phyloP scores from a whole-genome alignment of 108 stramenopile species.

The Pinguiococcus pyrenoidosus region DNA sequence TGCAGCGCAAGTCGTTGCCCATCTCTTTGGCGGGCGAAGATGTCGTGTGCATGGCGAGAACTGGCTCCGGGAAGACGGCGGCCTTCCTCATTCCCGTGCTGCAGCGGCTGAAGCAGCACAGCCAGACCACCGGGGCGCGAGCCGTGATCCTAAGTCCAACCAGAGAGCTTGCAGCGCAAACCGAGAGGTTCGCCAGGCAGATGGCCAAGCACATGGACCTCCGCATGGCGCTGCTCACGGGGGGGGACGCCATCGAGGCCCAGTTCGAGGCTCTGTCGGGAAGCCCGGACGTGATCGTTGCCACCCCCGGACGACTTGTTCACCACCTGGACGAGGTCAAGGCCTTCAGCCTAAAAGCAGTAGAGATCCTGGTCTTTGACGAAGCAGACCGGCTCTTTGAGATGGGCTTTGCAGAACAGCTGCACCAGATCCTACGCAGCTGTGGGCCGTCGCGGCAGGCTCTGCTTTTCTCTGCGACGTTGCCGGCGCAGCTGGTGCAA shows the following conservation, averaged over 20 bases:
- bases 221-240: constrained; percentile 64
- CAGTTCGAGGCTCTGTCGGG: constrained; percentile 75
- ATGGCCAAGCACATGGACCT: constrained; percentile 61
- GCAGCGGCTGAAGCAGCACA: constrained; percentile 51
- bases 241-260: constrained; percentile 87
- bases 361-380: constrained; percentile 80
- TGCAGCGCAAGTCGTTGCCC: constrained; percentile 88
- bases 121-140: constrained; percentile 37
- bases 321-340: constrained; percentile 90
- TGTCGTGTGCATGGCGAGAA: constrained; percentile 87
- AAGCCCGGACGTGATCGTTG: constrained; percentile 88
- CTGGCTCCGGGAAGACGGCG: constrained; percentile 85
- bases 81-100: constrained; percentile 86
- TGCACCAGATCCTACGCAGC: constrained; percentile 39
- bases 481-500: constrained; percentile 84
- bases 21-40: constrained; percentile 71
- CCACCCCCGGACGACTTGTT: constrained; percentile 92
- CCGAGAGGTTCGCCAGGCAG: constrained; percentile 59
- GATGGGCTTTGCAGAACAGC: constrained; percentile 89
- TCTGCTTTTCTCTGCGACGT: constrained; percentile 83
- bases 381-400: constrained; percentile 97
- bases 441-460: constrained; percentile 60
- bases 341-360: constrained; percentile 55
- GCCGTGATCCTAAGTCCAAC: constrained; percentile 86
- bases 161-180: constrained; percentile 85